Evolutionary conservation across 371 early-diverging fungal genomes (phyloP).

Genomic region (Apophysomyces variabilis): DNA sequence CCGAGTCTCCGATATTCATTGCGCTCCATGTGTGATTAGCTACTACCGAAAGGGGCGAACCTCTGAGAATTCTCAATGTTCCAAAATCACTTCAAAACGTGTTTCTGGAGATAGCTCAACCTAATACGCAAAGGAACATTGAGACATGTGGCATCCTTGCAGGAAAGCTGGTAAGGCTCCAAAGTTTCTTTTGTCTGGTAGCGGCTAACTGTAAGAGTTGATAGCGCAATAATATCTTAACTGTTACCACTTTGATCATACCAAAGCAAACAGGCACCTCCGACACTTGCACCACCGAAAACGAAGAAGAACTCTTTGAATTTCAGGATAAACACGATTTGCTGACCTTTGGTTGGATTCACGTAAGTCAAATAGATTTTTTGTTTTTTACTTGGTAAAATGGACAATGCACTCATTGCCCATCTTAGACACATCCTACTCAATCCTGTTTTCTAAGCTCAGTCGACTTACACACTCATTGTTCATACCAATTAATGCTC

Average conservation of each 20-base stretch:
- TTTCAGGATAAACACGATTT: slow-evolving; percentile 77
- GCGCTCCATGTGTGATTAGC: slow-evolving; percentile 22
- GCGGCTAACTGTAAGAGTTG: neutral
- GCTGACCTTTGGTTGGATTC: slow-evolving; percentile 92
- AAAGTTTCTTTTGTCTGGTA: slow-evolving; percentile 2
- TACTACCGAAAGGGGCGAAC: slow-evolving; percentile 64
- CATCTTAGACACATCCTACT: slow-evolving; percentile 83
- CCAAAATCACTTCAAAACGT: slow-evolving; percentile 63
- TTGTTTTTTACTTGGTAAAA: neutral
- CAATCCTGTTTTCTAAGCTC: slow-evolving; percentile 94
- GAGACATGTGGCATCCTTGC: slow-evolving; percentile 93
- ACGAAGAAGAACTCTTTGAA: slow-evolving; percentile 88
- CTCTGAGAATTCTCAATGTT: slow-evolving; percentile 69
- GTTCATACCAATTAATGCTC: slow-evolving; percentile 89
- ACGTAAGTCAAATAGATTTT: slow-evolving; percentile 51
- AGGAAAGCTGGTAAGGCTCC: slow-evolving; percentile 65
- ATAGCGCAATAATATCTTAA: slow-evolving; percentile 69
- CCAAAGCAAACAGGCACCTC: slow-evolving; percentile 90
- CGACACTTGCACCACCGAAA: slow-evolving; percentile 86
- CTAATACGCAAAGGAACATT: slow-evolving; percentile 79
- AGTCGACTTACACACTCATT: slow-evolving; percentile 93
- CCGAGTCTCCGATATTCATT: neutral
- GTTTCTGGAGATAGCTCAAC: slow-evolving; percentile 77
- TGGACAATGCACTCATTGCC: neutral
- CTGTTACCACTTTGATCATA: slow-evolving; percentile 81